Conservation (phyloP, 805 yeast species). For the Saturnispora quitensis region DNA sequence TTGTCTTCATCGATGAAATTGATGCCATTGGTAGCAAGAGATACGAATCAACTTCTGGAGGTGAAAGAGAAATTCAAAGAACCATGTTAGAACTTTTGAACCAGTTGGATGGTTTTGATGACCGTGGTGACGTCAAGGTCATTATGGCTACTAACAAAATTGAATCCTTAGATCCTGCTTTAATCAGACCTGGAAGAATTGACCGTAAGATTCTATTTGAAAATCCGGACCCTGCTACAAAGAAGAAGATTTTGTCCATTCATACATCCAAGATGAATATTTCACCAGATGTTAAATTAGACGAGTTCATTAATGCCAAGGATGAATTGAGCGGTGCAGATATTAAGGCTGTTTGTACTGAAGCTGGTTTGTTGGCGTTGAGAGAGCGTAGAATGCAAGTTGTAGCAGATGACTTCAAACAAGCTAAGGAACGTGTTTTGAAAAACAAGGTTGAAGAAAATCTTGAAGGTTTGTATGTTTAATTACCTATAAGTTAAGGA, state of each 20-base stretch:
- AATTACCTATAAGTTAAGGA: background rate
- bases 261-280: slow-evolving; percentile 92
- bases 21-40: slow-evolving; percentile 99
- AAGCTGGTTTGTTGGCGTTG: slow-evolving; percentile 90
- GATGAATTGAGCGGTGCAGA: slow-evolving; percentile 97
- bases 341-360: slow-evolving; percentile 95
- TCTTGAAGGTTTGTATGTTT: slow-evolving; percentile 81
- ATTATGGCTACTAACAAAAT: slow-evolving; percentile 97
- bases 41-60: slow-evolving; percentile 86
- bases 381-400: slow-evolving; percentile 98
- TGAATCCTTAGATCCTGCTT: slow-evolving; percentile 90
- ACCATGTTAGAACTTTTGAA: slow-evolving; percentile 94
- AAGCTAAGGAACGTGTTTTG: slow-evolving; percentile 90
- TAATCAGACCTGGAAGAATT: slow-evolving; percentile 94
- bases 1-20: slow-evolving; percentile 95
- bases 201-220: slow-evolving; percentile 94
- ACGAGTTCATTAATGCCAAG: slow-evolving; percentile 79
- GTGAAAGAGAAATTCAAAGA: slow-evolving; percentile 95
- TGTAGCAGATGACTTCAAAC: slow-evolving; percentile 84
- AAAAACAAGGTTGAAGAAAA: slow-evolving; percentile 96
- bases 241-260: slow-evolving; percentile 84
- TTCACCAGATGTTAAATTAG: slow-evolving; percentile 79
- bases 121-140: slow-evolving; percentile 93
- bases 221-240: slow-evolving; percentile 87
- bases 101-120: slow-evolving; percentile 95